Base-by-base conservation (phyloP, 257 asterid species). In the Solanum chilense region DNA sequence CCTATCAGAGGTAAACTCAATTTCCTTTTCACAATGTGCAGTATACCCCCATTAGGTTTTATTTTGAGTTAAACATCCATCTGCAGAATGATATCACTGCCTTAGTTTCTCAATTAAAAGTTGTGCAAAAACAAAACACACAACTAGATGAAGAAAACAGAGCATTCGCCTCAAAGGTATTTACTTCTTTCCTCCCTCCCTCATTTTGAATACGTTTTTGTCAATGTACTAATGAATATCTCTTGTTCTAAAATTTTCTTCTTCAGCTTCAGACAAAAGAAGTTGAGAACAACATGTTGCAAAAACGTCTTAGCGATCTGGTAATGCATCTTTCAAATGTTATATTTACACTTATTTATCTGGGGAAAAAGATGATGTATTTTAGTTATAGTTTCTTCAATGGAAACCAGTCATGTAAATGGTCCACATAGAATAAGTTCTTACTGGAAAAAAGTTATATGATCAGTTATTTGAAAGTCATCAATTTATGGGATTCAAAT, bases 1-100 rank as follows among this genome's bases (percentile, higher is more conserved):
- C 29, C 93, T 97, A 37, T 84, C 97, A 9, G 99, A 97, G 98
- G 99, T 97, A 49, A 49, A 49, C 52, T 73, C 68, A 25, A 16
- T 52, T 31, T 66, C 27, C 20, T 12, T 23, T 82, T 69, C 35
- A 23, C 18, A 60, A 33, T n/a, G 60, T 82, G 56, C 64, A 35
- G 37, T 29, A 16, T 29, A 29, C 75, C 39, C 39, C 39, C 12
- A 29, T 66, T 70, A 70, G 77, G 77, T 70, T 49, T 49, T 49
- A 15, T 16, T 49, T 49, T 49, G 27, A 71, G 80, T 71, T 71
- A 71, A 35, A 21, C 35, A 71, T 21, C 56, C 31, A 75, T 75
- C 21, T 90, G 95, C 94, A 97, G 99, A 93, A 89, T 89, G 98
- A 97, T 90, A 94, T 97, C 71, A 89, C 94, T 88, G 96, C 97